phyloP scores from a whole-genome alignment of 1,284 basidiomycete species.

The Ceratobasidium sp. region DNA sequence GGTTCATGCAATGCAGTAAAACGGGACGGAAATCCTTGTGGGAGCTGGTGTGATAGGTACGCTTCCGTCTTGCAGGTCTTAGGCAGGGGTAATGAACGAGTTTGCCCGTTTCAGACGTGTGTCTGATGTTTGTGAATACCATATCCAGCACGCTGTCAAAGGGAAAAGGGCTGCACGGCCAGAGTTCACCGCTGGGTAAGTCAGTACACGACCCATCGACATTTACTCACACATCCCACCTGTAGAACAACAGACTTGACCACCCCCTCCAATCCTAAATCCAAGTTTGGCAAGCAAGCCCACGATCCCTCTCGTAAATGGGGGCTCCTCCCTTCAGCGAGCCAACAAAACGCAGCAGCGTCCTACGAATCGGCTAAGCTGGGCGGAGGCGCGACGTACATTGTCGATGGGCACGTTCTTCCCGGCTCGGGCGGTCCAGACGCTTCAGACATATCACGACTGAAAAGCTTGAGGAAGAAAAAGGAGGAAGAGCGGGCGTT shows the following conservation, averaged over 20 bases:
- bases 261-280: constrained; percentile 56
- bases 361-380: constrained; percentile 53
- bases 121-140: constrained; percentile 86
- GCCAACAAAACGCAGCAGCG: constrained; percentile 51
- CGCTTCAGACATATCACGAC: constrained; percentile 64
- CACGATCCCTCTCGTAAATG: constrained; percentile 77
- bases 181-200: constrained; percentile 85
- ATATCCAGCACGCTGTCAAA: constrained; percentile 85
- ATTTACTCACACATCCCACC: constrained; percentile 51
- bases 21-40: constrained; percentile 84
- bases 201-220: constrained; percentile 45
- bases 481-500: constrained; percentile 72
- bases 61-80: constrained; percentile 54
- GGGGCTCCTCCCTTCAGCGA: constrained; percentile 72
- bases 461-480: constrained; percentile 70
- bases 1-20: constrained; percentile 83
- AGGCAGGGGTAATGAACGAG: background rate
- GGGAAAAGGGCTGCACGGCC: constrained; percentile 75
- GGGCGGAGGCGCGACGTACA: constrained; percentile 74
- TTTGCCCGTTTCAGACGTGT: constrained; percentile 58
- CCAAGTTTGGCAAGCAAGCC: constrained; percentile 60
- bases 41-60: constrained; percentile 88
- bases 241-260: constrained; percentile 54
- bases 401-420: constrained; percentile 81
- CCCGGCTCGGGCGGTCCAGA: constrained; percentile 61